Evolutionary conservation across 805 yeast genomes (phyloP).

Genomic region (Cyberlindnera lachancei): DNA sequence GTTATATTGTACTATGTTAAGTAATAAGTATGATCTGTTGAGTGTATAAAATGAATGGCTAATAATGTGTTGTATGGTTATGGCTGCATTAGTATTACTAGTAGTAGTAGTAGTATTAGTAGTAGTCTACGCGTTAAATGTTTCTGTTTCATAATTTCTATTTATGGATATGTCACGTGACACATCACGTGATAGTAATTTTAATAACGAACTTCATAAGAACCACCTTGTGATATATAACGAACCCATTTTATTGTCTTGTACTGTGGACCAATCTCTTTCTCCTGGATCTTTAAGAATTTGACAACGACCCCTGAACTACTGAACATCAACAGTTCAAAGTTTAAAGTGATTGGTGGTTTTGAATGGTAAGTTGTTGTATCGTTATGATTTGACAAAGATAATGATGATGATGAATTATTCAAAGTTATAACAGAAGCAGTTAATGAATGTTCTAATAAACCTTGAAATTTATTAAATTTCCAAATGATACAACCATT

Average conservation of each 20-base stretch:
- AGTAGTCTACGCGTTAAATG: no score
- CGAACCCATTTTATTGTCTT: constrained; percentile 83
- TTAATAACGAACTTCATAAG: constrained; percentile 71
- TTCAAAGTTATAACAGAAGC: no score
- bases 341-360: constrained; percentile 70
- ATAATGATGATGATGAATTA: no score
- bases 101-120: no score
- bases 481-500: constrained; percentile 65
- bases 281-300: constrained; percentile 58
- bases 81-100: no score
- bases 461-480: constrained; percentile 60
- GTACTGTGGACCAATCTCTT: constrained; percentile 51
- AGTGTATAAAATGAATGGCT: no score
- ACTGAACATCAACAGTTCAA: constrained; percentile 66
- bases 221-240: constrained; percentile 68
- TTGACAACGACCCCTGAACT: constrained; percentile 71
- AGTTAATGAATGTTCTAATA: constrained; percentile 51
- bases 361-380: constrained; percentile 26
- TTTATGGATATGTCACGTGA: no score
- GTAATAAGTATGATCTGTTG: no score
- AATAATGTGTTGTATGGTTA: no score
- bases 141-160: no score
- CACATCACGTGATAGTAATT: no score
- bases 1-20: no score
- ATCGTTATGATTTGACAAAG: constrained; percentile 5